These are phyloP conservation scores for Globisporangium polare DNA, from an alignment of 352 stramenopile species.

Conservation along the genomic window DNA sequence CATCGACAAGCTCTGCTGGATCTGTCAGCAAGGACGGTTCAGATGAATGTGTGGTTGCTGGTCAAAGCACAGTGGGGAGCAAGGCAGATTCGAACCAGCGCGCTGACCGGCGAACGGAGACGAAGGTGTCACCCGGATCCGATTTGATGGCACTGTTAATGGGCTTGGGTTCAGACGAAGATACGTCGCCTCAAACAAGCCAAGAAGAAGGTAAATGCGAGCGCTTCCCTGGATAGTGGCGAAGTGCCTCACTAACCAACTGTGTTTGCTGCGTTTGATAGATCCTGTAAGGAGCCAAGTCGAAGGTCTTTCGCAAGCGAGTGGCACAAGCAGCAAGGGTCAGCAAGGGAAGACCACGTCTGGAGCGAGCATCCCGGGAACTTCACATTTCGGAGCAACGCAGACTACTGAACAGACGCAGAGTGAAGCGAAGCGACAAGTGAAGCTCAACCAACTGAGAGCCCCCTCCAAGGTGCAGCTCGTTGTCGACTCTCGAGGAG, in stretches of 20 bases:
- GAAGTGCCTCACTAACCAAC: background rate
- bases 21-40: background rate
- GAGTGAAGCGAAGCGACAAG: background rate
- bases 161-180: background rate
- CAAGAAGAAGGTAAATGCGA: constrained; percentile 8
- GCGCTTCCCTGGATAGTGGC: background rate
- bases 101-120: background rate
- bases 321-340: background rate
- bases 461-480: background rate
- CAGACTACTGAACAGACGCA: background rate
- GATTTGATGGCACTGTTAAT: constrained; percentile 6
- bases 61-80: background rate
- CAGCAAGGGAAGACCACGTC: background rate
- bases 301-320: background rate
- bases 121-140: background rate
- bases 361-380: background rate
- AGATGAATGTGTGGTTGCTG: background rate
- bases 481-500: background rate
- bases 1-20: background rate
- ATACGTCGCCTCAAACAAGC: constrained; percentile 8
- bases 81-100: background rate
- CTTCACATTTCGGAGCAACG: background rate
- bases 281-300: background rate
- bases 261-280: background rate
- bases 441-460: background rate